These are phyloP conservation scores for Euryodendron excelsum DNA, from an alignment of 148 eudicot species.

Conservation along the genomic window DNA sequence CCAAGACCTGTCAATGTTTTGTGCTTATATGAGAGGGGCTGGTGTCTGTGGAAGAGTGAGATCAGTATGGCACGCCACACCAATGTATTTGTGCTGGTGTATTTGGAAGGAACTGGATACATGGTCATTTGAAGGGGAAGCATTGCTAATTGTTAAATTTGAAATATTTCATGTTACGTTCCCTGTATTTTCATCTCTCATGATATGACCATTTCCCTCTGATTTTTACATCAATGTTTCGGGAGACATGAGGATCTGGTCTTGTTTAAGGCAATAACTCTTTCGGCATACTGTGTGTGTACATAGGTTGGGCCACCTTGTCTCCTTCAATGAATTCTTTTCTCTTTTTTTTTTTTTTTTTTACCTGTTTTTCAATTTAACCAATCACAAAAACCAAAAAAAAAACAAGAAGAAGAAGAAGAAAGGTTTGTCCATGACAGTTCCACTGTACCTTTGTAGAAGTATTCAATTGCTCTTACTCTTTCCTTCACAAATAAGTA, in stretches of 20 bases:
- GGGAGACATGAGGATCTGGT: not conserved
- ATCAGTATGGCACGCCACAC: too few species aligned
- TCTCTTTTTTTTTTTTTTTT: not conserved
- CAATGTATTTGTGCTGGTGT: too few species aligned
- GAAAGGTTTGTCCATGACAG: not conserved
- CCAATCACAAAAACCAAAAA: not conserved
- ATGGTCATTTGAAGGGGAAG: too few species aligned
- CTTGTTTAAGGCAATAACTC: not conserved
- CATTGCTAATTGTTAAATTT: too few species aligned
- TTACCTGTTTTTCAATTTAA: not conserved
- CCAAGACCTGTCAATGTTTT: too few species aligned
- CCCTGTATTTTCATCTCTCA: not conserved
- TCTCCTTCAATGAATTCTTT: not conserved
- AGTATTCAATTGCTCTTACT: constrained; percentile 58
- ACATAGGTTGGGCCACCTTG: not conserved
- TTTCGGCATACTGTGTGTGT: not conserved
- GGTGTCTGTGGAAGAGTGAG: too few species aligned
- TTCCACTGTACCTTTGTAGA: constrained; percentile 55
- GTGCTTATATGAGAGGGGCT: too few species aligned
- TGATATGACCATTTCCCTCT: not conserved
- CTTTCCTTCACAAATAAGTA: constrained; percentile 40
- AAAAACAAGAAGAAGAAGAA: too few species aligned
- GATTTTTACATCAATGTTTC: not conserved
- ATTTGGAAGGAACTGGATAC: too few species aligned
- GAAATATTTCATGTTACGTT: not conserved